phyloP scores from a whole-genome alignment of 768 basidiomycete species.

The Rhizopogon roseolus region DNA sequence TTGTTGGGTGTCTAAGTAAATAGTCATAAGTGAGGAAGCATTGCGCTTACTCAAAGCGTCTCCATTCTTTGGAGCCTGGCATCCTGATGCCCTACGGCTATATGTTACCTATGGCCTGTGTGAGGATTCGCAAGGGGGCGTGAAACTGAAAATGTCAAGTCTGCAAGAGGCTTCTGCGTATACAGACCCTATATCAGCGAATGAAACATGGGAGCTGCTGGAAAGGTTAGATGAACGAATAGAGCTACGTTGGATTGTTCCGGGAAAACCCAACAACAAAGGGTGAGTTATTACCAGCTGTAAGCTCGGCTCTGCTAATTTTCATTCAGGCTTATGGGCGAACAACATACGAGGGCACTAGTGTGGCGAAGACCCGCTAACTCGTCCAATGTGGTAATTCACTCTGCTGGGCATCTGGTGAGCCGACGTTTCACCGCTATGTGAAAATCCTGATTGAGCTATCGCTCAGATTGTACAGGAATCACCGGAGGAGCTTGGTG shows the following conservation, averaged over 20 bases:
- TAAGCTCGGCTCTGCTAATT: neutral
- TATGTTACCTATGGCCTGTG: slow-evolving; percentile 59
- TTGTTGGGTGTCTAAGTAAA: neutral
- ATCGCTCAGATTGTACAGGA: slow-evolving; percentile 22
- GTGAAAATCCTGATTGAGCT: neutral
- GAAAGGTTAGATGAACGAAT: slow-evolving; percentile 21
- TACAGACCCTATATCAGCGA: slow-evolving; percentile 31
- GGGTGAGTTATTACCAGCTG: slow-evolving; percentile 7
- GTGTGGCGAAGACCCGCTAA: slow-evolving; percentile 28
- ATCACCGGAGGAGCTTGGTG: slow-evolving; percentile 25
- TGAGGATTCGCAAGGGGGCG: slow-evolving; percentile 29
- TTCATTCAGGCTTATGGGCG: slow-evolving; percentile 9
- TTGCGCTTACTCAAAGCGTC: slow-evolving; percentile 38
- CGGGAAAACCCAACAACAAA: slow-evolving; percentile 4
- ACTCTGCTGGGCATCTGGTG: slow-evolving; percentile 24
- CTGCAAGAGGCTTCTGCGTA: slow-evolving; percentile 64
- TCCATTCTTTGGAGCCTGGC: slow-evolving; percentile 71
- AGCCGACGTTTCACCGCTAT: neutral
- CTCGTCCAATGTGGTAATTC: slow-evolving; percentile 24
- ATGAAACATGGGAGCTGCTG: slow-evolving; percentile 24
- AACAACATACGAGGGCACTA: slow-evolving; percentile 9
- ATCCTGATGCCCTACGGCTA: slow-evolving; percentile 51
- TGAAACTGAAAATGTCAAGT: slow-evolving; percentile 61
- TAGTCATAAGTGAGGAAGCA: slow-evolving; percentile 52
- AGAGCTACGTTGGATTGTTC: slow-evolving; percentile 25